These are phyloP conservation scores for Xylariaceae sp. DNA, from an alignment of 2,329 filamentous ascomycete species.

Conservation along the genomic window DNA sequence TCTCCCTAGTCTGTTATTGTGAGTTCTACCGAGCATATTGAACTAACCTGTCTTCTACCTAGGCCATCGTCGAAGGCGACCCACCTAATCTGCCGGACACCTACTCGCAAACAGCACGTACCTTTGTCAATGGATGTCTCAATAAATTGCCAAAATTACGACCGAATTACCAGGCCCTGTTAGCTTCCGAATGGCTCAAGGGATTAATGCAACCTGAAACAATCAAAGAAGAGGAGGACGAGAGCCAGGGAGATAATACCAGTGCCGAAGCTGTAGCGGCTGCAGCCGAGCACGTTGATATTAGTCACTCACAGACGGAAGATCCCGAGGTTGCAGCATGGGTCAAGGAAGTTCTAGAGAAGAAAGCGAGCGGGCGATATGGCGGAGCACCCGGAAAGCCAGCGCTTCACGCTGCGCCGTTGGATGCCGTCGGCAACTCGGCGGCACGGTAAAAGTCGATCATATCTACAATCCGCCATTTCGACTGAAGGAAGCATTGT, in stretches of 20 bases:
- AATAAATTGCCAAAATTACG: constrained; percentile 88
- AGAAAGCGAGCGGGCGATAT: constrained; percentile 52
- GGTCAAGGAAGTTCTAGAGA: constrained; percentile 68
- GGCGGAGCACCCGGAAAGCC: constrained; percentile 57
- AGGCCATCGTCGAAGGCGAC: constrained; percentile 98
- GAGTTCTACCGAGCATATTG: not conserved
- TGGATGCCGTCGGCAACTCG: constrained; percentile 63
- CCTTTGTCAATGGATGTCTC: constrained; percentile 84
- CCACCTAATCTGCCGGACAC: constrained; percentile 79
- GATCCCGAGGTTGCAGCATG: constrained; percentile 83
- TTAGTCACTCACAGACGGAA: constrained; percentile 46
- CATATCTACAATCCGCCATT: not conserved
- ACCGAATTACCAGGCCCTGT: constrained; percentile 87
- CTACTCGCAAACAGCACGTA: constrained; percentile 73
- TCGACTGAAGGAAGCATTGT: constrained; percentile 12
- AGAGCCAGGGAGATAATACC: constrained; percentile 31
- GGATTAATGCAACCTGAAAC: constrained; percentile 64
- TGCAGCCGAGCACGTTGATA: constrained; percentile 41
- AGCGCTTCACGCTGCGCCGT: constrained; percentile 78
- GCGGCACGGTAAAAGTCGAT: constrained; percentile 14
- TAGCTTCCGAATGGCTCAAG: constrained; percentile 84
- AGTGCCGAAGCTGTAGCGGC: constrained; percentile 39
- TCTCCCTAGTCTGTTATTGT: constrained; percentile 4
- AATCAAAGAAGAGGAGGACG: constrained; percentile 35
- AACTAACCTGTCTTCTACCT: constrained; percentile 19